Base-by-base conservation (phyloP, 2,329 filamentous ascomycete genomes). In the Penicillium corylophilum region DNA sequence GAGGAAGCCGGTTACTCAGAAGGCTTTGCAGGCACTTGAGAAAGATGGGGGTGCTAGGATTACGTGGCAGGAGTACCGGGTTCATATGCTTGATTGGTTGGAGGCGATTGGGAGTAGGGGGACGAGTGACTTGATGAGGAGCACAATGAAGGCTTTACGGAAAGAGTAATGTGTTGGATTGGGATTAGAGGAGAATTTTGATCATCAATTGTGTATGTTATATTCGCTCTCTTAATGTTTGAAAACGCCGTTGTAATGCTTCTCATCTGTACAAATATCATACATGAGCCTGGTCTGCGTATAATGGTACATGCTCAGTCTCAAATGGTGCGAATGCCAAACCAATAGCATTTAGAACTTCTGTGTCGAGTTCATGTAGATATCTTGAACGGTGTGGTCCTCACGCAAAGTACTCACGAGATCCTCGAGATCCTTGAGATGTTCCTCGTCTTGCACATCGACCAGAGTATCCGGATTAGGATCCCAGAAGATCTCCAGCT, bases 401-500 rank as follows among this genome's bases (percentile, higher is more conserved):
- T 93, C 88, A 51, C 84, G 80, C 36, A 79, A 54, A 22, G 59
- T 53, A 55, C 68, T 66, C 13, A 86, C 53, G 46, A 95, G 81
- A 4, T 80, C 76, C 39, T 78, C 76, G 24, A 96, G 75, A 16
- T 77, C 74, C 44, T 80, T 74, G 0, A 80, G 78, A 1, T 81
- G 78, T 12, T 81, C 77, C 13, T 79, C 74, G 15, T 81, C 79
- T 51, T 86, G 80, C 35, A 92, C 63, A 7, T 77, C 75, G 16
- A 89, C 82, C 67, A 82, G 83, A 0, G 88, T 92, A 55, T 96
- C 91, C 63, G 87, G 83, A 54, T 93, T 94, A 0, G 90, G 82
- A 53, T 87, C 83, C 86, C 90, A 96, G 39, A 96, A 80, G 46
- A 96, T 93, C 50, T 95, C 89, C 16, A 85, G 84, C 60, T 84